phyloP scores from a whole-genome alignment of 2,329 filamentous ascomycete genomes.

The Colletotrichum tabaci region DNA sequence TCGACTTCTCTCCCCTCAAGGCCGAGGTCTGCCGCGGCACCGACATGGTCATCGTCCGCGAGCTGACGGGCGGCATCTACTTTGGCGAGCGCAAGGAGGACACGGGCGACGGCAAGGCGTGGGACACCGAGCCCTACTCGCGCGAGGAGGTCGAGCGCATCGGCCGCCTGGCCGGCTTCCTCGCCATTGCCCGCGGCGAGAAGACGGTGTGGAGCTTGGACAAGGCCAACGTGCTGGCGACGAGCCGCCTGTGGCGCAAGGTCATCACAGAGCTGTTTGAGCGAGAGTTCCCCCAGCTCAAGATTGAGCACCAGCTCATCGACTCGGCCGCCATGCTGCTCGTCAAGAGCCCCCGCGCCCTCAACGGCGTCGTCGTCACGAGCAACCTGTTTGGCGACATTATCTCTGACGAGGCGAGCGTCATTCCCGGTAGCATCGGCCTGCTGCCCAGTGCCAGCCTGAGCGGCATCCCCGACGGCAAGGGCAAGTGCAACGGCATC shows the following conservation, averaged over 20 bases:
- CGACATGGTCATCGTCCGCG: constrained; percentile 93
- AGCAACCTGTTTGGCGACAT: constrained; percentile 98
- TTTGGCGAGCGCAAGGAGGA: constrained; percentile 91
- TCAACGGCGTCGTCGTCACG: constrained; percentile 93
- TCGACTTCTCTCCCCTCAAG: constrained; percentile 90
- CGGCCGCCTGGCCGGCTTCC: constrained; percentile 83
- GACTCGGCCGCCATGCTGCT: constrained; percentile 98
- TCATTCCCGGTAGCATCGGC: constrained; percentile 92
- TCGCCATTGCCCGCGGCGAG: constrained; percentile 81
- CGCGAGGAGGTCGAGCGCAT: constrained; percentile 90
- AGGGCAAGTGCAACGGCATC: constrained; percentile 89
- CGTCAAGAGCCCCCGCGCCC: constrained; percentile 89
- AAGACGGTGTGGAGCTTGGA: constrained; percentile 86
- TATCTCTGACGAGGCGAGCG: constrained; percentile 93
- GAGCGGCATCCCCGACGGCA: constrained; percentile 87
- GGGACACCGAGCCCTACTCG: constrained; percentile 91
- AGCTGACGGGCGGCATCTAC: constrained; percentile 94
- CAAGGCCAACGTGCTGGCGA: constrained; percentile 97
- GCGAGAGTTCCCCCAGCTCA: constrained; percentile 89
- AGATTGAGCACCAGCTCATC: constrained; percentile 91
- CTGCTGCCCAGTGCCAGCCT: constrained; percentile 90
- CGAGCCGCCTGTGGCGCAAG: constrained; percentile 90
- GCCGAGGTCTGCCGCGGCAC: constrained; percentile 87
- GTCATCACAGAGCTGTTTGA: constrained; percentile 87
- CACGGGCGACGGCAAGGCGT: constrained; percentile 80